Base-by-base conservation (phyloP, 208 protist genomes). In the Histomonas meleagridis region DNA sequence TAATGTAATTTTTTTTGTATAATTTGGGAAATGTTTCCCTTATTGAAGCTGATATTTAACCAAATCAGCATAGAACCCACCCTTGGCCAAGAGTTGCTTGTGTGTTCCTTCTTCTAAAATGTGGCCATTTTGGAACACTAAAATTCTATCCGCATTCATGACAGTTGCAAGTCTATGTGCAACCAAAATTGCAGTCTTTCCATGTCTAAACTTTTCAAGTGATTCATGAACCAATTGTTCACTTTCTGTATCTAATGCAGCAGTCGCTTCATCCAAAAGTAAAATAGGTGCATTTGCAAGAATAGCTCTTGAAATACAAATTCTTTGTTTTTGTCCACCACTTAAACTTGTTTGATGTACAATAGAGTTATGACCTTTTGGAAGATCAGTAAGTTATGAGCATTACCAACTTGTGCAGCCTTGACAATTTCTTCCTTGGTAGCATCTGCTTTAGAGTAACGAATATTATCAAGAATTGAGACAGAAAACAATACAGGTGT, bases 251-350 rank as follows among this genome's bases (percentile, higher is more conserved):
- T 60, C 53, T 60, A 60, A 60, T 60, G 53, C 9, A 18, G 53
- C 53, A 23, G 53, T 60, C 18, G 53, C 53, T 60, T 60, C 53
- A 60, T 60, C 53, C 9, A 60, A 18, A 69, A 69, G 26, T 69
- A 69, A 32, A 35, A 69, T 69, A 32, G 62, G 62, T 69, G 62
- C 62, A 69, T 69, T 69, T 32, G 62, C 26, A 32, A 69, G 62
- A 69, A 69, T 69, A 32, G 62, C 62, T 32, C 62, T 12, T 69
- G 53, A 60, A 60, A 60, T 9, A 60, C 97, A 98, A 7, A 99
- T 53, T 43, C 98, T 93, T 95, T 99, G 97, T 12, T 97, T 94
- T 95, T 98, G 97, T 4, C 97, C 97, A 4, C 60, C 60, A 28
- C 60, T 65, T 10, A 65, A 26, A 28, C 60, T 65, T 23, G 53